Evolutionary conservation across 768 basidiomycete genomes (phyloP).

Genomic region (Tubosaeta sp.): DNA sequence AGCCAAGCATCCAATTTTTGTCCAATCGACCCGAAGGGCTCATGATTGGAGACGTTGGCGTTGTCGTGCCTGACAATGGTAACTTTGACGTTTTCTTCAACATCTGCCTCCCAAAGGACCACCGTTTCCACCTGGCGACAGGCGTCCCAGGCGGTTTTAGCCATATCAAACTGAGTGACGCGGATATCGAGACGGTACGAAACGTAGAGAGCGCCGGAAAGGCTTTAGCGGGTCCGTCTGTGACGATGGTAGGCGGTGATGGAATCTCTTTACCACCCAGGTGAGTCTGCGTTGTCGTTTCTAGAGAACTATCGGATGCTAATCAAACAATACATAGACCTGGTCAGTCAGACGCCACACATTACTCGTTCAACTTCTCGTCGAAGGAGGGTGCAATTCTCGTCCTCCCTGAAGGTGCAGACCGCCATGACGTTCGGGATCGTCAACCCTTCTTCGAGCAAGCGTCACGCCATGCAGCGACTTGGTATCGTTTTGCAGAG

Average conservation of each 20-base stretch:
- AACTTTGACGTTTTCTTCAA: slow-evolving; percentile 38
- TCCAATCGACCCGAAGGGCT: slow-evolving; percentile 28
- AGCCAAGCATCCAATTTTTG: slow-evolving; percentile 24
- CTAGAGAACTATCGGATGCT: background rate
- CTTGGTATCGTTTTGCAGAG: slow-evolving; percentile 32
- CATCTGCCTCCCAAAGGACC: slow-evolving; percentile 32
- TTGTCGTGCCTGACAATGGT: slow-evolving; percentile 32
- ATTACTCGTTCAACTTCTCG: slow-evolving; percentile 14
- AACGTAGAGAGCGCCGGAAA: slow-evolving; percentile 11
- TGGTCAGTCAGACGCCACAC: background rate
- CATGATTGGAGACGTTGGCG: slow-evolving; percentile 38
- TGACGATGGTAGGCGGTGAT: slow-evolving; percentile 6
- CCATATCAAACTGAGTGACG: slow-evolving; percentile 19
- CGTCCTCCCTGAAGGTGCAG: slow-evolving; percentile 33
- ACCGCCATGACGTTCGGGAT: slow-evolving; percentile 24
- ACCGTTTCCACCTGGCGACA: slow-evolving; percentile 10
- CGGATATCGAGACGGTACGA: slow-evolving; percentile 12
- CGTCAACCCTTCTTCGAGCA: slow-evolving; percentile 22
- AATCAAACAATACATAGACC: background rate
- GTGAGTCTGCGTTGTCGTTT: background rate
- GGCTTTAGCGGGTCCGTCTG: slow-evolving; percentile 8
- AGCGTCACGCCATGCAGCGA: slow-evolving; percentile 21
- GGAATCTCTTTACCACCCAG: background rate
- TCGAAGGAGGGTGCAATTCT: slow-evolving; percentile 30
- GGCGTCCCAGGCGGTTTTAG: slow-evolving; percentile 30